Conservation (phyloP, 2,329 filamentous ascomycete species). For the Incumbomyces lentus region DNA sequence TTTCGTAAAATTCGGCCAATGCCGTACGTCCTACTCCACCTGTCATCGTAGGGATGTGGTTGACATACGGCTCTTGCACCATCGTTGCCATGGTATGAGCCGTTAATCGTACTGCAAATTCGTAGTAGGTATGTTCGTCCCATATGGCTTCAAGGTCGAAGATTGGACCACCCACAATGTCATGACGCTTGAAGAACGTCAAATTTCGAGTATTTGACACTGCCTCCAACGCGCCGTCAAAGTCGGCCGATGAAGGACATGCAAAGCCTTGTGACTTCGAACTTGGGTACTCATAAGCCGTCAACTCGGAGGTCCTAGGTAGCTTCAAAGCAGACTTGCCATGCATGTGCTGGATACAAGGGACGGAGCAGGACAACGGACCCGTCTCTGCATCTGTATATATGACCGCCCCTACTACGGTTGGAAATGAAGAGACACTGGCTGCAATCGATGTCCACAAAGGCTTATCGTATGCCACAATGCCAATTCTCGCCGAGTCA, state of each 20-base stretch:
- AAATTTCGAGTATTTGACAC: slow-evolving; percentile 55
- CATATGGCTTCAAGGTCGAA: slow-evolving; percentile 62
- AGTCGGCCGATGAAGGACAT: slow-evolving; percentile 42
- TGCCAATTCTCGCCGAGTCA: slow-evolving; percentile 18
- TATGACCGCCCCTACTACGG: slow-evolving; percentile 20
- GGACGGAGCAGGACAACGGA: slow-evolving; percentile 7
- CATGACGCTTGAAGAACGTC: slow-evolving; percentile 7
- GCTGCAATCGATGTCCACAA: slow-evolving; percentile 12
- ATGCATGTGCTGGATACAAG: slow-evolving; percentile 7
- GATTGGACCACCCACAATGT: slow-evolving; percentile 8
- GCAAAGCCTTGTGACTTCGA: slow-evolving; percentile 35
- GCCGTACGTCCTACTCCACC: slow-evolving; percentile 58
- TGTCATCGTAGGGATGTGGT: slow-evolving; percentile 60
- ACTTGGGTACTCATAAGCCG: slow-evolving; percentile 37
- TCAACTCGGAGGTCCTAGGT: slow-evolving; percentile 8
- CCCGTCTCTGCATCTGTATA: slow-evolving; percentile 21
- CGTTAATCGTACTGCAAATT: slow-evolving; percentile 59
- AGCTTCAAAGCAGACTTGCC: not conserved
- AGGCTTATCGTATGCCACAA: slow-evolving; percentile 17
- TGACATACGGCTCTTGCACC: slow-evolving; percentile 70
- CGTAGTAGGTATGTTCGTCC: slow-evolving; percentile 65
- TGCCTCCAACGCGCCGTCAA: slow-evolving; percentile 44
- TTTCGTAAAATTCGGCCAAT: slow-evolving; percentile 57
- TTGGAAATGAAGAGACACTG: slow-evolving; percentile 8
- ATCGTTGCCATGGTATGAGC: slow-evolving; percentile 71